Percentiles rank a stretch among this genome's conserved stretches.
These are phyloP conservation scores for Leonotis leonurus DNA, from an alignment of 257 asterid genomes.

Conservation along the genomic window DNA sequence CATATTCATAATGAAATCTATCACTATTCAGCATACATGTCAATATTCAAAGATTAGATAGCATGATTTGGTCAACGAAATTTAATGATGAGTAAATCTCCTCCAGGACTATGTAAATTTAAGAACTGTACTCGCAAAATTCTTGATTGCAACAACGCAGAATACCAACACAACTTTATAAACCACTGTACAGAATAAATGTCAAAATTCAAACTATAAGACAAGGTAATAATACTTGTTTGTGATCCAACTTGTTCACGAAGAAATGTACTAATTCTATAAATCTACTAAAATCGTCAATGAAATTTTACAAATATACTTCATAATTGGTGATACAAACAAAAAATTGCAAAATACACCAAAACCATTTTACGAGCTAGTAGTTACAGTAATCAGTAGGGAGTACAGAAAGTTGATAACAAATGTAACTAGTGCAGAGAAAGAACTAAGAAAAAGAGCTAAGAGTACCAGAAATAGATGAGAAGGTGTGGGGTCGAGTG, in stretches of 20 bases:
- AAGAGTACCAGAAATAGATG: slow-evolving; percentile 61
- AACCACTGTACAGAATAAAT: too few relatives aligned
- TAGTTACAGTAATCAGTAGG: too few relatives aligned
- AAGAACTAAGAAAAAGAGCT: background rate
- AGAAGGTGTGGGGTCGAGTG: slow-evolving; percentile 79
- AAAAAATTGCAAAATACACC: background rate
- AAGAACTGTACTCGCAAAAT: too few relatives aligned
- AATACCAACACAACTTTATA: too few relatives aligned
- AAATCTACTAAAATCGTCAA: background rate
- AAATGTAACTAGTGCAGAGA: background rate
- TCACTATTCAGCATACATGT: too few relatives aligned
- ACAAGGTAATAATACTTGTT: background rate
- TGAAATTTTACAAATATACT: background rate
- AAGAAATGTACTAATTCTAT: background rate
- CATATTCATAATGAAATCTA: background rate
- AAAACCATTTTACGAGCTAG: background rate
- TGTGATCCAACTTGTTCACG: background rate
- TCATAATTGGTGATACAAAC: background rate
- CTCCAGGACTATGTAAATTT: too few relatives aligned
- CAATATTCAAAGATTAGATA: background rate
- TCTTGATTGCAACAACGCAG: too few relatives aligned
- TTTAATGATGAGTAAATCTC: too few relatives aligned
- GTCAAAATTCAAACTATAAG: too few relatives aligned
- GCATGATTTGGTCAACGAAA: too few relatives aligned
- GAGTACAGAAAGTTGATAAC: background rate